Conservation (phyloP, 2,329 filamentous ascomycete species). For the Fusarium stilboides region DNA sequence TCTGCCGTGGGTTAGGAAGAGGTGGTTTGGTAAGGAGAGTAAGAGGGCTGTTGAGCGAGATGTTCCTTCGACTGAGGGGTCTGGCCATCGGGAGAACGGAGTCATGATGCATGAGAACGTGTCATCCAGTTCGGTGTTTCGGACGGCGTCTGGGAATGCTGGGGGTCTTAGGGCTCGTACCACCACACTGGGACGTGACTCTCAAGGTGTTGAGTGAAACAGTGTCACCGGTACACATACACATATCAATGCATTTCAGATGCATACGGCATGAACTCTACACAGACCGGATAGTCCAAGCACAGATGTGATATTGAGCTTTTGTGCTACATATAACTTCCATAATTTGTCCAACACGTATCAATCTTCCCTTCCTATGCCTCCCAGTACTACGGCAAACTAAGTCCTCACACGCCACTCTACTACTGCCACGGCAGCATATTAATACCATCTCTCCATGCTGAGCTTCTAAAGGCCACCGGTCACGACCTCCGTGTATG, state of each 20-base stretch:
- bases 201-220: constrained; percentile 27
- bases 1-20: constrained; percentile 62
- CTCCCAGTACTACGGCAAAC: not conserved
- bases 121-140: constrained; percentile 76
- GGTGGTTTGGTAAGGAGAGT: constrained; percentile 5
- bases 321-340: not conserved
- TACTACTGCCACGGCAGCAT: not conserved
- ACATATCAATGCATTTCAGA: too few species aligned
- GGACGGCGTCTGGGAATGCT: constrained; percentile 58
- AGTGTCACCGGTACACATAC: not conserved
- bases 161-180: constrained; percentile 26
- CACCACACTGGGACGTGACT: constrained; percentile 1
- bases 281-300: not conserved
- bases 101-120: constrained; percentile 64
- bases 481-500: not conserved
- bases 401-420: not conserved
- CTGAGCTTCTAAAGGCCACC: not conserved
- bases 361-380: not conserved
- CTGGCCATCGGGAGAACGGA: constrained; percentile 7
- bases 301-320: not conserved
- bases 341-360: not conserved
- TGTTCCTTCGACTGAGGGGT: not conserved
- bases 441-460: not conserved
- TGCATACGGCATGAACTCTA: too few species aligned
- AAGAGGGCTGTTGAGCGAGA: constrained; percentile 11